Evolutionary conservation across 2,329 filamentous ascomycete species (phyloP).

Genomic region (Fusarium zealandicum): DNA sequence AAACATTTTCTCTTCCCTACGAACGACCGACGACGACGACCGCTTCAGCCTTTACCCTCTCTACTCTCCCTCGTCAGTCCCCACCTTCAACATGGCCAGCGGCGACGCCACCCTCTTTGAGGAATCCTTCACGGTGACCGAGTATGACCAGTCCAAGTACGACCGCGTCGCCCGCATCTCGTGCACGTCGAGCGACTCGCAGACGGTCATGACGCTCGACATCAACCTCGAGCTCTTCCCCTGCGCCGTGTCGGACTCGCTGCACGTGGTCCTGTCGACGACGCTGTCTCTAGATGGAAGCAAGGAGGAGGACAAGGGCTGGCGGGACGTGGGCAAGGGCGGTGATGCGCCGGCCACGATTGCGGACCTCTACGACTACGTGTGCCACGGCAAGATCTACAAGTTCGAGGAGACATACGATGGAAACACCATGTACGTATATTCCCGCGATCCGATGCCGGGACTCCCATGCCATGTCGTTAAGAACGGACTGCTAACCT

Average conservation of each 20-base stretch:
- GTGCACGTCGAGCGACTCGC: constrained; percentile 76
- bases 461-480: not conserved
- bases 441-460: not conserved
- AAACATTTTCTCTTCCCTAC: constrained; percentile 36
- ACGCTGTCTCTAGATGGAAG: constrained; percentile 86
- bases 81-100: constrained; percentile 44
- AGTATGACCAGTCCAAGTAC: constrained; percentile 86
- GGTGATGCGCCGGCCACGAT: constrained; percentile 64
- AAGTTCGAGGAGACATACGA: constrained; percentile 82
- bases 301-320: constrained; percentile 78
- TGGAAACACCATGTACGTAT: constrained; percentile 78
- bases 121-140: constrained; percentile 84
- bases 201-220: constrained; percentile 83
- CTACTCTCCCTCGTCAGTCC: not conserved
- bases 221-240: constrained; percentile 95
- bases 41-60: not conserved
- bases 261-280: constrained; percentile 84
- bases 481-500: constrained; percentile 18
- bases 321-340: constrained; percentile 74
- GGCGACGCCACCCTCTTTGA: constrained; percentile 94
- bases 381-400: constrained; percentile 88
- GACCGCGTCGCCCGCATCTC: constrained; percentile 90
- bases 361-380: constrained; percentile 86
- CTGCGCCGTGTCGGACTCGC: constrained; percentile 72
- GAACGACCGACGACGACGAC: constrained; percentile 9